Evolutionary conservation across 106 monocot species (phyloP).

Genomic region (Cymbidium sinense): DNA sequence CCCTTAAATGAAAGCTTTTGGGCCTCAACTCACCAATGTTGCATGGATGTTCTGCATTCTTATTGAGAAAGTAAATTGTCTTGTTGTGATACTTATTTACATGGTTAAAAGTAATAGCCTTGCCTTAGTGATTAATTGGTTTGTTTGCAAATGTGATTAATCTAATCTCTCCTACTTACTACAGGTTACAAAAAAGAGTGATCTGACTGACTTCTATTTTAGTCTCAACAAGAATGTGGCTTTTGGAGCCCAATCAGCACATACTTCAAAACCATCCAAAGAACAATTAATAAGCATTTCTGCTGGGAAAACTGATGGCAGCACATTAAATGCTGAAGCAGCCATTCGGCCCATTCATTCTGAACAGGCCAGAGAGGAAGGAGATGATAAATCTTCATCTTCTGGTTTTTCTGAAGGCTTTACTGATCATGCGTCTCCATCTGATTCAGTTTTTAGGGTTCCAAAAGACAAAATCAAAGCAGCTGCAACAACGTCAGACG

Average conservation of each 20-base stretch:
- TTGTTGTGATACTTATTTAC: not conserved
- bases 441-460: not conserved
- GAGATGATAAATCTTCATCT: slow-evolving; percentile 2
- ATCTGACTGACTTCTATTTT: slow-evolving; percentile 83
- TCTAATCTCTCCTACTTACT: not conserved
- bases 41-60: not conserved
- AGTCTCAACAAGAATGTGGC: slow-evolving; percentile 78
- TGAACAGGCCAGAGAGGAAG: not conserved
- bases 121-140: not conserved
- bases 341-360: not conserved
- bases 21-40: not conserved
- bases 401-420: not conserved
- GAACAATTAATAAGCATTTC: not conserved
- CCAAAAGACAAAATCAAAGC: not conserved
- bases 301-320: slow-evolving; percentile 6
- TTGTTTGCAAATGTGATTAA: not conserved
- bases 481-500: not conserved
- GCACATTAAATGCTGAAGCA: slow-evolving; percentile 2
- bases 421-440: not conserved
- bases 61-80: not conserved
- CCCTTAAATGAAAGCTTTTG: not conserved
- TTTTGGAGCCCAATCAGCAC: slow-evolving; percentile 43
- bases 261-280: slow-evolving; percentile 18
- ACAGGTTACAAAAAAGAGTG: slow-evolving; percentile 79
- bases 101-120: not conserved